Percentiles rank a stretch among this genome's conserved stretches.
phyloP scores from a whole-genome alignment of 805 yeast species.

The Saccharomycopsis synnaedendra region DNA sequence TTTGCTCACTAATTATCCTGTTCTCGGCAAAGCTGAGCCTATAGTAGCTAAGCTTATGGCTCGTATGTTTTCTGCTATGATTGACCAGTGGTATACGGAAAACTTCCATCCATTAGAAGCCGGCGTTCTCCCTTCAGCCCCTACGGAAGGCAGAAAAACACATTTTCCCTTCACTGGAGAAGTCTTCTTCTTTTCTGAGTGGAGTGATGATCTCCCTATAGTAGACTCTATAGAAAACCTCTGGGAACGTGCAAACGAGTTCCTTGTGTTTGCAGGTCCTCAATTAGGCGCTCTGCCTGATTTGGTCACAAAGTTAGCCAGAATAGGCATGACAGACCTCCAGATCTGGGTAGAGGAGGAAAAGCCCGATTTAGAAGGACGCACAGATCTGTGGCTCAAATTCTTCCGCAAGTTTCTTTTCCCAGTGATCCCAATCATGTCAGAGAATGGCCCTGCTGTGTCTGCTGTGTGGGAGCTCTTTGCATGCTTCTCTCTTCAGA shows the following conservation, averaged over 20 bases:
- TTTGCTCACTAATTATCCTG: slow-evolving; percentile 52
- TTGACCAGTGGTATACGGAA: slow-evolving; percentile 35
- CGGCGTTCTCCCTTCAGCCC: slow-evolving; percentile 20
- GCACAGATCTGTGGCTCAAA: slow-evolving; percentile 36
- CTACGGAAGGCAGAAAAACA: slow-evolving; percentile 21
- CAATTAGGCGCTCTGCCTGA: slow-evolving; percentile 36
- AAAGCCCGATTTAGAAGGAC: slow-evolving; percentile 12
- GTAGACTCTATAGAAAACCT: slow-evolving; percentile 33
- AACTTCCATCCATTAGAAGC: slow-evolving; percentile 17
- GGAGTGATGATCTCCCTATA: slow-evolving; percentile 33
- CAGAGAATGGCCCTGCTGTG: slow-evolving; percentile 46
- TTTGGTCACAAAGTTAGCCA: slow-evolving; percentile 46
- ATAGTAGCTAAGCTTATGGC: slow-evolving; percentile 36
- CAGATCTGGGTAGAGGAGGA: slow-evolving; percentile 13
- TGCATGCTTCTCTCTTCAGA: slow-evolving; percentile 41
- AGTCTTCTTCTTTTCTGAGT: slow-evolving; percentile 34
- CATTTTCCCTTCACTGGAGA: slow-evolving; percentile 23
- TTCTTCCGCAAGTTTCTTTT: slow-evolving; percentile 55
- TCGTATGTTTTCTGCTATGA: slow-evolving; percentile 35
- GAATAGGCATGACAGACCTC: slow-evolving; percentile 32
- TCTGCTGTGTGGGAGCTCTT: slow-evolving; percentile 50
- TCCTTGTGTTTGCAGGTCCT: slow-evolving; percentile 45
- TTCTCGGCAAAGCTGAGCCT: slow-evolving; percentile 40
- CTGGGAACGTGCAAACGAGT: slow-evolving; percentile 33
- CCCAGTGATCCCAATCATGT: slow-evolving; percentile 45